Evolutionary conservation across 495 filamentous ascomycete species (phyloP), one percentile per base, ranked within the genome.

Genomic region (Filosporella fistucella): DNA sequence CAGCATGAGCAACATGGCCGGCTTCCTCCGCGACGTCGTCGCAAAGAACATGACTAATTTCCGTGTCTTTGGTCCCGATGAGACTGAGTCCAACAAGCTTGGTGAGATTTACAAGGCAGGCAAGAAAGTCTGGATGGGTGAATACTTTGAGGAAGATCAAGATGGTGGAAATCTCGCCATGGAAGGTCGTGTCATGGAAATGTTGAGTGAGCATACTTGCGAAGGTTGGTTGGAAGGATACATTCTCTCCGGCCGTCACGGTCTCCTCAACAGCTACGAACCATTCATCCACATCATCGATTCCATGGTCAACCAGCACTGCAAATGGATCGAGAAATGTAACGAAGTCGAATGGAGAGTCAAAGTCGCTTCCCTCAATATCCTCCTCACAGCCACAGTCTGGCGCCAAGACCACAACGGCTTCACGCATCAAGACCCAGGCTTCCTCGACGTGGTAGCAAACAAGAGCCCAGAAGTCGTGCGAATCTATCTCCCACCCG

Each of bases 341-440:
- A 63, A 78, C 8, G 84, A 87, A 55, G 77, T 87, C 2, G 77
- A 83, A 52, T 88, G 83, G 83, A 73, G 84, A 23, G 72, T 67
- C 42, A 79, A 78, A 59, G 65, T 86, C 14, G 72, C 82, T 14
- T 85, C 81, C 1, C 74, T 88, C 47, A 88, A 88, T 64, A 85
- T 88, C 49, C 72, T 88, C 11, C 72, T 87, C 23, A 88, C 83
- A 0, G 78, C 82, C 1, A 85, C 85, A 1, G 84, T 87, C 40
- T 86, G 84, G 84, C 64, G 84, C 54, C 84, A 88, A 63, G 84
- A 88, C 59, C 84, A 88, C 70, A 87, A 87, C 56, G 84, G 83
- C 39, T 88, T 88, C 59, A 88, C 82, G 0, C 84, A 88, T 63
- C 84, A 88, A 61, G 84, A 88, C 51, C 83, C 83, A 0, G 83